These are phyloP conservation scores for Botrytis squamosa DNA, from an alignment of 2,329 filamentous ascomycete genomes.

Conservation along the genomic window DNA sequence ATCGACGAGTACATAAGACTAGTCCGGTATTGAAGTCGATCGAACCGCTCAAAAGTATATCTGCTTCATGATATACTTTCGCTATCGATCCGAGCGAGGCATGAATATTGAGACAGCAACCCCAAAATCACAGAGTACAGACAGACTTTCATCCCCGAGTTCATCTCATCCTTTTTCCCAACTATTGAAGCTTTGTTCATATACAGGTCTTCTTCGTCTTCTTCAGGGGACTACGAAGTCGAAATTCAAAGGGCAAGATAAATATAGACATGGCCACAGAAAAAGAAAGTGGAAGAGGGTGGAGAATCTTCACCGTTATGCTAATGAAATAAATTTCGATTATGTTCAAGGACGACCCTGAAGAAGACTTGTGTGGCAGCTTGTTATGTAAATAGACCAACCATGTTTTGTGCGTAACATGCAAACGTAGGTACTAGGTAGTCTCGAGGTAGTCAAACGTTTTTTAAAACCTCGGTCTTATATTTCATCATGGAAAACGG, in stretches of 20 bases:
- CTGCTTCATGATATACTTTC: neutral
- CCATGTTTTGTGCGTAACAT: neutral
- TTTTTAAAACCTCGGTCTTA: neutral
- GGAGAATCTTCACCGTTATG: conserved; percentile 11
- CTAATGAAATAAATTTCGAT: neutral
- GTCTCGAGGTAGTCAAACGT: neutral
- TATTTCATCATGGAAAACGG: neutral
- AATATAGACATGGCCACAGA: conserved; percentile 15
- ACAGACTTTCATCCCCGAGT: neutral
- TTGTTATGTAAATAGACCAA: neutral
- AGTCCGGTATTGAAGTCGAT: neutral
- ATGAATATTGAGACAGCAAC: neutral
- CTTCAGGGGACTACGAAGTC: neutral
- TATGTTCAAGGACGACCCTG: conserved; percentile 2
- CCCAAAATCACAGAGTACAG: neutral
- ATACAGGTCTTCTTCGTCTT: neutral
- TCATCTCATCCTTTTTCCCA: conserved; percentile 17
- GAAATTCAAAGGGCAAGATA: neutral
- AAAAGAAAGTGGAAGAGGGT: conserved; percentile 8
- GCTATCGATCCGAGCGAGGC: neutral
- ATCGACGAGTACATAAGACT: neutral
- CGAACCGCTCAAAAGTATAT: neutral
- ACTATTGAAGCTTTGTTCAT: conserved; percentile 19
- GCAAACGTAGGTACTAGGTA: neutral
- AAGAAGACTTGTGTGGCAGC: neutral